Conservation (phyloP, 257 asterid species). For the Gynochthodes officinalis region DNA sequence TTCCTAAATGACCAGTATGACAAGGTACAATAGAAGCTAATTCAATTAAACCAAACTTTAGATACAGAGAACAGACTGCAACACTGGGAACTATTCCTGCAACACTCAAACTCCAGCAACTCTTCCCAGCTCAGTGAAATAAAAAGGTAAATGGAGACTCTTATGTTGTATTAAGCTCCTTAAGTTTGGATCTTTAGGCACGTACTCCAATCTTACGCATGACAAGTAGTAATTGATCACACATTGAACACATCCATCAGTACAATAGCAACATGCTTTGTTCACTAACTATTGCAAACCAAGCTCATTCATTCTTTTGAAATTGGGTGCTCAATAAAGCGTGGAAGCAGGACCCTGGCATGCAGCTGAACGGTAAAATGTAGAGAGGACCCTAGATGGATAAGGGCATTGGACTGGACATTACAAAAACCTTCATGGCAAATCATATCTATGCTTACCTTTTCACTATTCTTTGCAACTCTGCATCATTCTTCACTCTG, state of each 20-base stretch:
- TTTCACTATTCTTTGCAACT: slow-evolving; percentile 24
- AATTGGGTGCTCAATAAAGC: background rate
- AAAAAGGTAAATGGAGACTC: background rate
- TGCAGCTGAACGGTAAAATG: background rate
- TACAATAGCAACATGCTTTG: background rate
- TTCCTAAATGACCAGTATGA: background rate
- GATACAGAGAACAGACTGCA: background rate
- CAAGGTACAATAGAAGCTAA: background rate
- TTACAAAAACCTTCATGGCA: background rate
- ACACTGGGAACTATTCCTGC: background rate
- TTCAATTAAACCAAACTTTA: background rate
- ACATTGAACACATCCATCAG: background rate
- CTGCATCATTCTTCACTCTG: slow-evolving; percentile 29
- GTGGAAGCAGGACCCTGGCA: background rate
- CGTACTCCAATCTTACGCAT: background rate
- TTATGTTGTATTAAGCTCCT: background rate
- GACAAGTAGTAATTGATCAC: background rate
- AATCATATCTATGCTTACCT: slow-evolving; percentile 27
- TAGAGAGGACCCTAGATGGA: slow-evolving; percentile 1
- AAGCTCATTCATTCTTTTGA: background rate
- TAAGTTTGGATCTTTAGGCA: background rate
- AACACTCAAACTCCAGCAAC: background rate
- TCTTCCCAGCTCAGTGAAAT: background rate
- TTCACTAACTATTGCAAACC: background rate
- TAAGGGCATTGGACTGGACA: background rate